A percentile compares a stretch with the other conserved stretches of the same genome.
phyloP scores from a whole-genome alignment of 345 rosid species.

The Rubroshorea leprosula region DNA sequence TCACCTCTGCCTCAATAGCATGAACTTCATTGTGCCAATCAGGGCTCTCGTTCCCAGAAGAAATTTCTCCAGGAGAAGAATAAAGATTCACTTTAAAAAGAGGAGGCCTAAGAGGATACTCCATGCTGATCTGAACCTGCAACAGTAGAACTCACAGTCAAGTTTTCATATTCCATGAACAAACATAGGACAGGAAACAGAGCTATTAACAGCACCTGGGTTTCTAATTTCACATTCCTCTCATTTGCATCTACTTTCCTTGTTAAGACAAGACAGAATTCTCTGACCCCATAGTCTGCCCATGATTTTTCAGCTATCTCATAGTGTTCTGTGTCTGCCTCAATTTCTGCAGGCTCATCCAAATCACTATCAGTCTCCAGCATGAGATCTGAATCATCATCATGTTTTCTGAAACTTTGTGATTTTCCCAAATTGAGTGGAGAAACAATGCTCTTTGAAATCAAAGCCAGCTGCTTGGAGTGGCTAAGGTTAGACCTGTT shows the following conservation, averaged over 20 bases:
- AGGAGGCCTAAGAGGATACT: slow-evolving; percentile 92
- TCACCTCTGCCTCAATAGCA: slow-evolving; percentile 92
- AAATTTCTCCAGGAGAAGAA: slow-evolving; percentile 32
- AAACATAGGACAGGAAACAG: slow-evolving; percentile 12
- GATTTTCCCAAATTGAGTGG: slow-evolving; percentile 51
- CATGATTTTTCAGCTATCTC: slow-evolving; percentile 50
- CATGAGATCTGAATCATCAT: slow-evolving; percentile 65
- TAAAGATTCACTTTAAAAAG: slow-evolving; percentile 49
- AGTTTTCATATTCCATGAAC: slow-evolving; percentile 7
- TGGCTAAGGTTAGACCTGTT: slow-evolving; percentile 46
- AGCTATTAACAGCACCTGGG: slow-evolving; percentile 48
- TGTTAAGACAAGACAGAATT: slow-evolving; percentile 54
- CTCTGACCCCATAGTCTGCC: slow-evolving; percentile 66
- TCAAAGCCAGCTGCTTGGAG: slow-evolving; percentile 67
- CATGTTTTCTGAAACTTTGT: slow-evolving; percentile 62
- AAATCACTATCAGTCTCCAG: slow-evolving; percentile 70
- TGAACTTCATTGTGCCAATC: slow-evolving; percentile 69
- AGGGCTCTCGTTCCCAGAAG: slow-evolving; percentile 24
- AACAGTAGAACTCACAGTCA: slow-evolving; percentile 20
- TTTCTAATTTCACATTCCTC: slow-evolving; percentile 52
- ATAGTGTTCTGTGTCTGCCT: slow-evolving; percentile 35
- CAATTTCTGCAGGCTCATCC: slow-evolving; percentile 52
- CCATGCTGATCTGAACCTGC: slow-evolving; percentile 74
- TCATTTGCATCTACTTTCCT: slow-evolving; percentile 42
- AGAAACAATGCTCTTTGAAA: slow-evolving; percentile 71